phyloP scores from a whole-genome alignment of 2,329 filamentous ascomycete genomes.

The Arthrinium phaeospermum region DNA sequence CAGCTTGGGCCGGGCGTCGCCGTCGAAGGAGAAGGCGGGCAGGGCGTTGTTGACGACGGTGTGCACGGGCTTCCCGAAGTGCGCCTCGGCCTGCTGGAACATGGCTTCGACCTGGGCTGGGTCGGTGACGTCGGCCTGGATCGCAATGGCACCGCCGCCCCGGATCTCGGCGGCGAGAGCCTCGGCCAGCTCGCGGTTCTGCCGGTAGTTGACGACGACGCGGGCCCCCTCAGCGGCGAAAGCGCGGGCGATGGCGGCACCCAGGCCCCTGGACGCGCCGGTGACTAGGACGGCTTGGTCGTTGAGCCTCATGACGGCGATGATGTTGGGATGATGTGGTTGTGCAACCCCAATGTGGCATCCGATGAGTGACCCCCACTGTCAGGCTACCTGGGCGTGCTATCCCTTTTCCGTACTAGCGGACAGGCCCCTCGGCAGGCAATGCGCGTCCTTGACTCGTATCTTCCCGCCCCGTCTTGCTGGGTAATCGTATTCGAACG shows the following conservation, averaged over 20 bases:
- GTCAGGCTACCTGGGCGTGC: neutral
- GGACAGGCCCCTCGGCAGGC: neutral
- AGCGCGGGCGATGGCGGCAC: constrained; percentile 18
- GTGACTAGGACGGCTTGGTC: constrained; percentile 21
- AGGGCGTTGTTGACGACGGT: constrained; percentile 23
- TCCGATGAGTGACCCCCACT: neutral
- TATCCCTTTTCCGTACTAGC: neutral
- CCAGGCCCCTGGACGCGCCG: constrained; percentile 20
- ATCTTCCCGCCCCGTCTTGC: neutral
- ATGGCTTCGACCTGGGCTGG: neutral
- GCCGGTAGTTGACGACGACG: constrained; percentile 19
- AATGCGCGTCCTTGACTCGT: neutral
- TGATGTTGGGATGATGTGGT: neutral
- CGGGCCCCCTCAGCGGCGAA: constrained; percentile 14
- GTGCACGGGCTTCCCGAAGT: neutral
- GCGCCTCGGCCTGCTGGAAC: neutral
- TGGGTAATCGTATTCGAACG: neutral
- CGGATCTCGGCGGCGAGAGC: constrained; percentile 16
- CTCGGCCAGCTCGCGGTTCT: neutral
- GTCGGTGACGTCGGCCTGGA: constrained; percentile 22
- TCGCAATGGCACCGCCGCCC: neutral
- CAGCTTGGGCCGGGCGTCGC: constrained; percentile 19
- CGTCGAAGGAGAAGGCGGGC: constrained; percentile 20
- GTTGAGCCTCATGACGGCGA: neutral
- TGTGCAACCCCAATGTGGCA: neutral